Percentiles rank a stretch among this genome's conserved stretches.
Conservation (phyloP, 148 eudicot genomes). For the Camellia lanceoleosa region DNA sequence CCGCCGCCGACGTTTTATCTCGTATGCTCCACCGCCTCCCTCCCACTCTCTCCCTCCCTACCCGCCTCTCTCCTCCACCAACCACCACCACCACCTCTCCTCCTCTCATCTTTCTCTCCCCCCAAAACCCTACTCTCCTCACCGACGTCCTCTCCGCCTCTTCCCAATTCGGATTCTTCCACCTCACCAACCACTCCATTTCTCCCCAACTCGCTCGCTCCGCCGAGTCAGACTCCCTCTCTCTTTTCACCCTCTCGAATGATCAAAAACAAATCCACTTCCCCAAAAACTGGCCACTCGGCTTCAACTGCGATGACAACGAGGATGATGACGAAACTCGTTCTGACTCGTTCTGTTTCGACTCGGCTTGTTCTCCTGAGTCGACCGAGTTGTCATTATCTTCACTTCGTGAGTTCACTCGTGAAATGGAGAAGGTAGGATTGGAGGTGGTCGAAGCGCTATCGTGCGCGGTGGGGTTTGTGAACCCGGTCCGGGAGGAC, state of each 20-base stretch:
- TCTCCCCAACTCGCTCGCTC: conserved; percentile 48
- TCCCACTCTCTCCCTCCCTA: conserved; percentile 59
- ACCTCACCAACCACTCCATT: conserved; percentile 48
- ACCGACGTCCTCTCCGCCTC: conserved; percentile 29
- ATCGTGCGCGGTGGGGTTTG: conserved; percentile 44
- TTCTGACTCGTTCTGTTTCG: conserved; percentile 48
- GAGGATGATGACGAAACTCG: conserved; percentile 25
- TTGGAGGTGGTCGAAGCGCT: conserved; percentile 46
- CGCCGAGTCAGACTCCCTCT: conserved; percentile 50
- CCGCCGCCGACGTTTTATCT: conserved; percentile 41
- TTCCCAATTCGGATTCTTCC: conserved; percentile 58
- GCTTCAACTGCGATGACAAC: conserved; percentile 40
- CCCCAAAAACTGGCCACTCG: conserved; percentile 62
- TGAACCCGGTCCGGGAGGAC: conserved; percentile 38
- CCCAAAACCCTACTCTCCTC: conserved; percentile 16
- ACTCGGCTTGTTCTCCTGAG: conserved; percentile 28
- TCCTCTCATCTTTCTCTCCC: conserved; percentile 39
- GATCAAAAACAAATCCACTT: conserved; percentile 30
- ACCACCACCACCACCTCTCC: conserved; percentile 21
- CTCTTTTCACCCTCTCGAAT: conserved; percentile 43
- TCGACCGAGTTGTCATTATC: conserved; percentile 26
- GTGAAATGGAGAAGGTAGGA: conserved; percentile 62
- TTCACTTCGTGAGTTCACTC: conserved; percentile 45
- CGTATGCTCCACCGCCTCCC: conserved; percentile 75
- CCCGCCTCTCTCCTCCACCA: conserved; percentile 34